Conservation (phyloP, 352 stramenopile genomes). For the Globisporangium barbulae region DNA sequence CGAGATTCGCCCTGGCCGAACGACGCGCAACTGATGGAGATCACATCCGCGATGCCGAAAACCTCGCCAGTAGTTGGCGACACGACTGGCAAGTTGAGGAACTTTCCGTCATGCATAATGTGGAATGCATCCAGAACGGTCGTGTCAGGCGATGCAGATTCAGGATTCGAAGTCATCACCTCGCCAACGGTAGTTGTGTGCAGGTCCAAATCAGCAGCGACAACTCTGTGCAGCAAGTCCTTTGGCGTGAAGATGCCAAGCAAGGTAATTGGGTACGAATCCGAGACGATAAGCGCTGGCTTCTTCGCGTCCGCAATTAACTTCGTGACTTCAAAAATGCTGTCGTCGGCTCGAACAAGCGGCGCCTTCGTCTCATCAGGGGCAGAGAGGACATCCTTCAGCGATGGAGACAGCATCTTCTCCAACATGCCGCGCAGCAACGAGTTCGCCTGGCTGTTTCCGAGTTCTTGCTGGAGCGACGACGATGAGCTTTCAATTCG, state of each 20-base stretch:
- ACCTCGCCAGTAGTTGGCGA: slow-evolving; percentile 64
- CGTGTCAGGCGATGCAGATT: slow-evolving; percentile 91
- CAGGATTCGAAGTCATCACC: slow-evolving; percentile 96
- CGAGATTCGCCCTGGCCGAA: slow-evolving; percentile 68
- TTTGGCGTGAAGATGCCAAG: slow-evolving; percentile 98
- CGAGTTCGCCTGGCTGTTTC: slow-evolving; percentile 47
- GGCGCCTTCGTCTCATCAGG: slow-evolving; percentile 66
- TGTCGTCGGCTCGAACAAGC: slow-evolving; percentile 68
- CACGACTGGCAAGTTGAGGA: slow-evolving; percentile 96
- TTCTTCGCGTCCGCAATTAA: slow-evolving; percentile 80
- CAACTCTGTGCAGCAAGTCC: slow-evolving; percentile 95
- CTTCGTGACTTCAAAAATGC: slow-evolving; percentile 64
- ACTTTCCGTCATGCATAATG: slow-evolving; percentile 98
- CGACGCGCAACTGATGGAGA: slow-evolving; percentile 74
- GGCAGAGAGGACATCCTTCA: slow-evolving; percentile 67
- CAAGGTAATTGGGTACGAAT: slow-evolving; percentile 57
- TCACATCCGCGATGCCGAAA: slow-evolving; percentile 74
- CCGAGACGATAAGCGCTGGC: slow-evolving; percentile 72
- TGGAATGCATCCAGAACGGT: slow-evolving; percentile 96
- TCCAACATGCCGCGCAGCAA: slow-evolving; percentile 81
- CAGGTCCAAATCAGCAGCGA: slow-evolving; percentile 89
- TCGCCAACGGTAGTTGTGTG: slow-evolving; percentile 86
- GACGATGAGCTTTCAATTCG: slow-evolving; percentile 92
- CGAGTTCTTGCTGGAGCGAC: slow-evolving; percentile 75
- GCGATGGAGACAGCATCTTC: slow-evolving; percentile 83